Evolutionary conservation across 148 eudicot species (phyloP).

Genomic region (Drosera capensis): DNA sequence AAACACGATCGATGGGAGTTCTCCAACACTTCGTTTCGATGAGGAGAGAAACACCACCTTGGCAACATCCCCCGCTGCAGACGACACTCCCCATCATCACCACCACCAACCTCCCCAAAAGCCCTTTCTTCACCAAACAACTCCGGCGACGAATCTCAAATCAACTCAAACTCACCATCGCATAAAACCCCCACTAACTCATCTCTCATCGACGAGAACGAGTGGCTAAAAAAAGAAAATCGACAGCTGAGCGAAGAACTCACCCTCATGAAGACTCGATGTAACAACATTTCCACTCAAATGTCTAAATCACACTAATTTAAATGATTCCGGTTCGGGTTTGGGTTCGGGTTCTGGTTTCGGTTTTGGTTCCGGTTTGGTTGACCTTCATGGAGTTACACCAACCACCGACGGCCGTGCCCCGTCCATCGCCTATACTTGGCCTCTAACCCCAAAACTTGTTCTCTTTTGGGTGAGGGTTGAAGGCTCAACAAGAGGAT

Average conservation of each 20-base stretch:
- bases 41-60: slow-evolving; percentile 49
- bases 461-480: too few relatives aligned
- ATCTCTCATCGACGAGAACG: slow-evolving; percentile 63
- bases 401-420: too few relatives aligned
- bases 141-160: slow-evolving; percentile 76
- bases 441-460: too few relatives aligned
- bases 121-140: slow-evolving; percentile 31
- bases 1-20: slow-evolving; percentile 93
- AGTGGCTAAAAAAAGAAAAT: slow-evolving; percentile 52
- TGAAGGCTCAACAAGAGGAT: too few relatives aligned
- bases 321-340: too few relatives aligned
- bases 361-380: too few relatives aligned
- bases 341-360: too few relatives aligned
- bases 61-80: slow-evolving; percentile 71
- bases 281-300: slow-evolving; percentile 46
- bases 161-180: slow-evolving; percentile 49
- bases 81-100: slow-evolving; percentile 7
- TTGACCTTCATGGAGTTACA: too few relatives aligned
- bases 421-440: too few relatives aligned
- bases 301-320: slow-evolving; percentile 42
- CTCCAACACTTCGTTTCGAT: slow-evolving; percentile 53
- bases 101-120: slow-evolving; percentile 7
- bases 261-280: slow-evolving; percentile 50
- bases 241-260: slow-evolving; percentile 47
- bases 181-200: too few relatives aligned